A percentile compares a stretch with the other conserved stretches of the same genome.
Conservation (phyloP, 495 filamentous ascomycete genomes). For the Aspergillus conjunctus region DNA sequence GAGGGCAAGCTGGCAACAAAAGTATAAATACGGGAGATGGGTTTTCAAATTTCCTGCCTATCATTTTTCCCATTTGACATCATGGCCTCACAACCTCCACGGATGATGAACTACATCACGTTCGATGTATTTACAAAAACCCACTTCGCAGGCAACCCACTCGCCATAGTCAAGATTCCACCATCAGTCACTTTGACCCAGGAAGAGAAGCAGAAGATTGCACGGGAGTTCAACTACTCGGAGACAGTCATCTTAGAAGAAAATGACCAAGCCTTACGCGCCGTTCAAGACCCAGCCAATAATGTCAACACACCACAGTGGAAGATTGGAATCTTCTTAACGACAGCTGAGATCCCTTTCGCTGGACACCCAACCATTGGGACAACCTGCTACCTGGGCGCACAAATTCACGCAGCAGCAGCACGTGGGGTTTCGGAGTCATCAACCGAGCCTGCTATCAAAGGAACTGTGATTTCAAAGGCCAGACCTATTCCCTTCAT, state of each 20-base stretch:
- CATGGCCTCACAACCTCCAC: not conserved
- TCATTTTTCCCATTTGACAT: no score
- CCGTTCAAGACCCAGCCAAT: not conserved
- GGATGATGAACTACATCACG: not conserved
- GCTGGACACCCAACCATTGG: constrained; percentile 70
- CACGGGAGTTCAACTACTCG: constrained; percentile 74
- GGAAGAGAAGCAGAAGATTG: constrained; percentile 45
- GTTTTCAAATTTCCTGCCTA: no score
- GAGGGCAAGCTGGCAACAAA: no score
- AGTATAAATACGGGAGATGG: no score
- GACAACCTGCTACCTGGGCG: constrained; percentile 45
- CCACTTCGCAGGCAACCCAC: constrained; percentile 23
- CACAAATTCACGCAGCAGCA: constrained; percentile 26
- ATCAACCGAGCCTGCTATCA: constrained; percentile 29
- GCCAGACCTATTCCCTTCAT: constrained; percentile 56
- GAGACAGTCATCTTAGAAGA: constrained; percentile 71
- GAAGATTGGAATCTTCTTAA: constrained; percentile 24
- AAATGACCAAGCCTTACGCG: not conserved
- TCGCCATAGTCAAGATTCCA: constrained; percentile 21
- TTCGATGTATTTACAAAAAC: constrained; percentile 26
- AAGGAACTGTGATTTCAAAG: constrained; percentile 53
- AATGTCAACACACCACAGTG: not conserved
- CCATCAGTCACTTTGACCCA: constrained; percentile 7
- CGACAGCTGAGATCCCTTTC: constrained; percentile 55
- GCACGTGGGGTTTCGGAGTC: constrained; percentile 31